Evolutionary conservation across 768 basidiomycete genomes (phyloP).

Genomic region (Lactarius sanguifluus): DNA sequence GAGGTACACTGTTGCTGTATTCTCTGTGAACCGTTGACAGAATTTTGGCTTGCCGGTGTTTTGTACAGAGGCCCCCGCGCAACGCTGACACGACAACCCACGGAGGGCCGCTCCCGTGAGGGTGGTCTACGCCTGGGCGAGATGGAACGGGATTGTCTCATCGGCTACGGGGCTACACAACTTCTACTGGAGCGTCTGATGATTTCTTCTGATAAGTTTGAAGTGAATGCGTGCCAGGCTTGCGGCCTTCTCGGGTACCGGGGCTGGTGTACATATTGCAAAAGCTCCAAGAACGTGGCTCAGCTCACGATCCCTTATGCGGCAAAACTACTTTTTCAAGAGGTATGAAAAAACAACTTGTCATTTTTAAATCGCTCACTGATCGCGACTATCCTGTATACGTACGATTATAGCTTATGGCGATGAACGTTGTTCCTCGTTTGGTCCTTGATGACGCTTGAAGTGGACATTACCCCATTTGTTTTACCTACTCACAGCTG

Average conservation of each 20-base stretch:
- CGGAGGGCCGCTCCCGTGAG: conserved; percentile 96
- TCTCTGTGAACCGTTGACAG: background rate
- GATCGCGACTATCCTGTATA: conserved; percentile 5
- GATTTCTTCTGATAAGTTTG: conserved; percentile 98
- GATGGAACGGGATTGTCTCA: conserved; percentile 99
- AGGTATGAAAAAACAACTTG: conserved; percentile 48
- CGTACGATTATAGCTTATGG: conserved; percentile 67
- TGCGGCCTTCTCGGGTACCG: conserved; percentile 95
- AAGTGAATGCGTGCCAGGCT: conserved; percentile 91
- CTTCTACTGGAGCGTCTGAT: conserved; percentile 94
- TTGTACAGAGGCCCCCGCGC: conserved; percentile 84
- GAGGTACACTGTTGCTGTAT: conserved; percentile 49
- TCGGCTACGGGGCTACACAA: conserved; percentile 98
- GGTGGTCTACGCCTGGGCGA: conserved; percentile 96
- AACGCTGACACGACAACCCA: conserved; percentile 94
- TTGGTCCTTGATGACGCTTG: conserved; percentile 80
- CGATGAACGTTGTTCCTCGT: conserved; percentile 94
- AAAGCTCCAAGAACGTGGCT: conserved; percentile 94
- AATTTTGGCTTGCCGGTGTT: conserved; percentile 8
- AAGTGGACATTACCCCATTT: conserved; percentile 22
- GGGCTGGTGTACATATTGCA: conserved; percentile 98
- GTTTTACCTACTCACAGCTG: background rate
- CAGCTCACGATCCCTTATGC: conserved; percentile 96
- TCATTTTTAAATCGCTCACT: conserved; percentile 5
- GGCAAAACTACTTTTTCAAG: conserved; percentile 89